These are phyloP conservation scores for Beta corolliflora DNA, from an alignment of 179 eudicot species.

Conservation along the genomic window DNA sequence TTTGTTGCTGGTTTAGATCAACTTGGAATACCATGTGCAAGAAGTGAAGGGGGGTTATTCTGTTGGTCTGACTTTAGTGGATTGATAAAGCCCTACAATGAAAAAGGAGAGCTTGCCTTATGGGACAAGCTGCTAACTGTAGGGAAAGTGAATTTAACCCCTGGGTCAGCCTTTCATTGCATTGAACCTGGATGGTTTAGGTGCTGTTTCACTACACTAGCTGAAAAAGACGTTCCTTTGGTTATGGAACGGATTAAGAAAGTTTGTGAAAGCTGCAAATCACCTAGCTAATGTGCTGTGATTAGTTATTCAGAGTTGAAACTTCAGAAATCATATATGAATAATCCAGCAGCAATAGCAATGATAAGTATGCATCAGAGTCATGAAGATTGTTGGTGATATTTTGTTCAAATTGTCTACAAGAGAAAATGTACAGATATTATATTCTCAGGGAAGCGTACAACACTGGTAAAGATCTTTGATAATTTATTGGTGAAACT, in stretches of 20 bases:
- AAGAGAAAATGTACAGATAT: slow-evolving; percentile 9
- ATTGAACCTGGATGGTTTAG: slow-evolving; percentile 97
- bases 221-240: slow-evolving; percentile 60
- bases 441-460: not conserved
- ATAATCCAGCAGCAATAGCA: not conserved
- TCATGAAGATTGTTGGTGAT: not conserved
- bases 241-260: slow-evolving; percentile 47
- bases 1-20: slow-evolving; percentile 61
- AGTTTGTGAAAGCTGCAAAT: slow-evolving; percentile 49
- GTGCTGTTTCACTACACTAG: slow-evolving; percentile 68
- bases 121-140: slow-evolving; percentile 72
- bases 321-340: not conserved
- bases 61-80: slow-evolving; percentile 88
- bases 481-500: slow-evolving; percentile 8
- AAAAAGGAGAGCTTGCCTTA: slow-evolving; percentile 80
- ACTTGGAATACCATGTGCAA: slow-evolving; percentile 60
- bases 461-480: slow-evolving; percentile 1
- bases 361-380: not conserved
- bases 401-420: not conserved
- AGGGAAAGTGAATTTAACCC: slow-evolving; percentile 70
- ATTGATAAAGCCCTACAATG: slow-evolving; percentile 56
- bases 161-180: slow-evolving; percentile 83
- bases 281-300: slow-evolving; percentile 17
- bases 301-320: not conserved
- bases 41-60: slow-evolving; percentile 71